phyloP scores from a whole-genome alignment of 345 rosid species.

The Linum tenue region DNA sequence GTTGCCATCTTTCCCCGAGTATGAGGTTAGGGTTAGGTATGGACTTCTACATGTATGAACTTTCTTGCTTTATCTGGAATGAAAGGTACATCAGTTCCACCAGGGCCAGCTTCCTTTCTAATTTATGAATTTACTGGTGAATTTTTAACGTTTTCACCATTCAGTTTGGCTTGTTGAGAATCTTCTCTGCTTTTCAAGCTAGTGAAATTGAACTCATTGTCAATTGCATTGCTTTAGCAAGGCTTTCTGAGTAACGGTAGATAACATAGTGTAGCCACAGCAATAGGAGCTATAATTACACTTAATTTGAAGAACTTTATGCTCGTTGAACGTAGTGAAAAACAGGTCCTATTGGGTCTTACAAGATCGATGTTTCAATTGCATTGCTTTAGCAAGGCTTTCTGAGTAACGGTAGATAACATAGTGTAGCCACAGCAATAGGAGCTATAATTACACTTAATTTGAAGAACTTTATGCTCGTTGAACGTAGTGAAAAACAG shows the following conservation, averaged over 20 bases:
- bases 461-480: neutral
- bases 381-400: neutral
- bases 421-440: neutral
- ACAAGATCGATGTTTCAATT: too few relatives aligned
- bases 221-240: neutral
- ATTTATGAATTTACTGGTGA: too few relatives aligned
- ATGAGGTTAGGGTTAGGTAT: constrained; percentile 94
- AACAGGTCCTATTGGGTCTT: neutral
- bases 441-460: neutral
- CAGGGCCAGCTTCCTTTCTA: neutral
- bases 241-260: neutral
- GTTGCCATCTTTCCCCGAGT: constrained; percentile 75
- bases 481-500: neutral
- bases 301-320: neutral
- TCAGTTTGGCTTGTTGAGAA: neutral
- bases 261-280: neutral
- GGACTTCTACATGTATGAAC: neutral
- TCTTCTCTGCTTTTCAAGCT: neutral
- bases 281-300: neutral
- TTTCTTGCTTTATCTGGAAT: neutral
- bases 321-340: neutral
- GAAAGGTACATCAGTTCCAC: neutral
- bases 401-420: neutral
- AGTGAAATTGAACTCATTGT: neutral
- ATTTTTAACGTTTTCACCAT: neutral